Percentiles rank a stretch among this genome's conserved stretches.
Conservation (phyloP, 2,329 filamentous ascomycete species). For the Aspergillus felis region DNA sequence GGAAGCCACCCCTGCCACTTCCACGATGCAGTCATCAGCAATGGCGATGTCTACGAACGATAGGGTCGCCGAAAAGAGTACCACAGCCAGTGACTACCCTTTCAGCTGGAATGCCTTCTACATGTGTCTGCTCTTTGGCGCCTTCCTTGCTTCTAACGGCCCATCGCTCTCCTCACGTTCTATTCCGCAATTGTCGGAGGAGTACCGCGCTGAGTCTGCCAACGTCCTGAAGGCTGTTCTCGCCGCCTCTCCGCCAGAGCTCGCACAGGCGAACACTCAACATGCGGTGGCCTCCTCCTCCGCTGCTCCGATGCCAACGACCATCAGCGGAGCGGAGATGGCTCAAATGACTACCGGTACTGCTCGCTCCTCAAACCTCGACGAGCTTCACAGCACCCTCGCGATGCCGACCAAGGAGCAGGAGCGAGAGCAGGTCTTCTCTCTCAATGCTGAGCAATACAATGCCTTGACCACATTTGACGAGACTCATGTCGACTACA, state of each 20-base stretch:
- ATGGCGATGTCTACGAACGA: constrained; percentile 43
- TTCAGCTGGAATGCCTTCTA: constrained; percentile 64
- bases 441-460: constrained; percentile 81
- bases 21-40: constrained; percentile 15
- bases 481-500: constrained; percentile 40
- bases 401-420: constrained; percentile 78
- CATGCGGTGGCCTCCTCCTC: constrained; percentile 23
- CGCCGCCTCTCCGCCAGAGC: constrained; percentile 41
- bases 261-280: constrained; percentile 49
- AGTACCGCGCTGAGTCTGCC: constrained; percentile 46
- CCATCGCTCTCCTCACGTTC: constrained; percentile 58
- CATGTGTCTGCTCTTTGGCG: constrained; percentile 96
- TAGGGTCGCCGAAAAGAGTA: constrained; percentile 30
- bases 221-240: constrained; percentile 47
- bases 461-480: constrained; percentile 74
- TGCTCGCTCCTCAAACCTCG: constrained; percentile 45
- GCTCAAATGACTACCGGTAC: constrained; percentile 33
- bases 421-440: constrained; percentile 82
- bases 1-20: constrained; percentile 32
- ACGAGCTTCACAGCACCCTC: constrained; percentile 64
- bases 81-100: constrained; percentile 65
- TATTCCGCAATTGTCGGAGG: constrained; percentile 46
- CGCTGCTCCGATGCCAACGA: constrained; percentile 25
- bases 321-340: constrained; percentile 38
- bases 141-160: constrained; percentile 88